Evolutionary conservation across 1,284 basidiomycete genomes (phyloP).

Genomic region (Fomitopsis schrenkii): DNA sequence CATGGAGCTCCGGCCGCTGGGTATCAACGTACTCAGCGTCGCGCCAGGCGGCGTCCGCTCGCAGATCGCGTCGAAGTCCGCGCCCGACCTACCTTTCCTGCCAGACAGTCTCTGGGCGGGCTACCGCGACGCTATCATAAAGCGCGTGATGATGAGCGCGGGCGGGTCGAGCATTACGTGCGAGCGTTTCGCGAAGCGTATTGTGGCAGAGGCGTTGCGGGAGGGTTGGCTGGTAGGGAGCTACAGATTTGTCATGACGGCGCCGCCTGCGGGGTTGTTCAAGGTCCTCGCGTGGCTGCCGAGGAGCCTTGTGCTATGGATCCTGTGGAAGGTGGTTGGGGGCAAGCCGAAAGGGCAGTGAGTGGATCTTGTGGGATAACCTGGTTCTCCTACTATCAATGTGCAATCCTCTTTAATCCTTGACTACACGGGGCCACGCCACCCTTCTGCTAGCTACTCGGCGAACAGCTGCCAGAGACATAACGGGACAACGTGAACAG

Average conservation of each 20-base stretch:
- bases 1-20: conserved; percentile 30
- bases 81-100: not conserved
- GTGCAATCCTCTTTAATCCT: no score
- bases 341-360: not conserved
- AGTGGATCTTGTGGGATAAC: not conserved
- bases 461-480: no score
- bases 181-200: not conserved
- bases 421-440: no score
- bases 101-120: not conserved
- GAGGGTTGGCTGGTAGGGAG: not conserved
- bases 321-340: not conserved
- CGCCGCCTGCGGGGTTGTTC: not conserved
- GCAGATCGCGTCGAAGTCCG: conserved; percentile 14
- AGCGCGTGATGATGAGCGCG: not conserved
- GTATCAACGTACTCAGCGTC: conserved; percentile 21
- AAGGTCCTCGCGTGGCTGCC: not conserved
- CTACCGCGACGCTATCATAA: not conserved
- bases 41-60: conserved; percentile 22
- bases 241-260: not conserved
- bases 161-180: not conserved
- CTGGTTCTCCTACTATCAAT: no score
- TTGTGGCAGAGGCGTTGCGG: not conserved
- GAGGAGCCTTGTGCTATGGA: not conserved
- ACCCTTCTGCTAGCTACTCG: no score
- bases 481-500: no score